Conservation (phyloP, 768 basidiomycete species). For the Russula dissimulans region DNA sequence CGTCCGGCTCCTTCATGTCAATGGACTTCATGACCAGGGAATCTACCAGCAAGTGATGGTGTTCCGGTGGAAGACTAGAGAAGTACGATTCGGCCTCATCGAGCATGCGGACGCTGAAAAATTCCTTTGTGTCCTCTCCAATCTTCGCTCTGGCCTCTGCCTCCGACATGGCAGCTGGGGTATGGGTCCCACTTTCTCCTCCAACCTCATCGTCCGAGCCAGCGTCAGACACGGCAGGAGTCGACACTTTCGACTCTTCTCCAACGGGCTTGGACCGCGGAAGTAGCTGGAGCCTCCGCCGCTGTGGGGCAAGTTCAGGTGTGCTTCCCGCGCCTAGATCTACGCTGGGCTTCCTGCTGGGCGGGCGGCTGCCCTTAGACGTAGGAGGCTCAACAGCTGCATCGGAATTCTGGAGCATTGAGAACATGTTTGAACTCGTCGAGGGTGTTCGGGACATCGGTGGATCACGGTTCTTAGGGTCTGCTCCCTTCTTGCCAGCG, state of each 20-base stretch:
- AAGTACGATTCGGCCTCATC: conserved; percentile 88
- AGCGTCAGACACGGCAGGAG: conserved; percentile 42
- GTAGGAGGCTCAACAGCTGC: conserved; percentile 39
- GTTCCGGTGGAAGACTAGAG: conserved; percentile 53
- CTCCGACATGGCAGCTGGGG: conserved; percentile 44
- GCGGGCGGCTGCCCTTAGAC: conserved; percentile 42
- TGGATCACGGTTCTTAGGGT: conserved; percentile 46
- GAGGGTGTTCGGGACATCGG: conserved; percentile 63
- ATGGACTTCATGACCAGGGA: conserved; percentile 66
- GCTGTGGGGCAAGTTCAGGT: conserved; percentile 43
- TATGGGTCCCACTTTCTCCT: conserved; percentile 23
- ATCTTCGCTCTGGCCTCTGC: conserved; percentile 67
- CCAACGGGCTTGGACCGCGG: conserved; percentile 71
- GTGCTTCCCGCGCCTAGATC: conserved; percentile 39
- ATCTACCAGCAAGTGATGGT: conserved; percentile 61
- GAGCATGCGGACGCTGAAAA: conserved; percentile 74
- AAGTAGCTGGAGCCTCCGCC: conserved; percentile 63
- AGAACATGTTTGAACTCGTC: conserved; percentile 82
- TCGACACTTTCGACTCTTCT: conserved; percentile 28
- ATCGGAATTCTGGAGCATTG: conserved; percentile 62
- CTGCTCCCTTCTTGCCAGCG: conserved; percentile 51
- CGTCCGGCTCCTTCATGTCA: conserved; percentile 75
- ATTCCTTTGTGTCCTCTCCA: conserved; percentile 75
- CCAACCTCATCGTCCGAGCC: conserved; percentile 40
- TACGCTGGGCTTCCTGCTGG: conserved; percentile 42